Conservation (phyloP, 169 alveolate species). For the Cyclospora cayetanensis region DNA sequence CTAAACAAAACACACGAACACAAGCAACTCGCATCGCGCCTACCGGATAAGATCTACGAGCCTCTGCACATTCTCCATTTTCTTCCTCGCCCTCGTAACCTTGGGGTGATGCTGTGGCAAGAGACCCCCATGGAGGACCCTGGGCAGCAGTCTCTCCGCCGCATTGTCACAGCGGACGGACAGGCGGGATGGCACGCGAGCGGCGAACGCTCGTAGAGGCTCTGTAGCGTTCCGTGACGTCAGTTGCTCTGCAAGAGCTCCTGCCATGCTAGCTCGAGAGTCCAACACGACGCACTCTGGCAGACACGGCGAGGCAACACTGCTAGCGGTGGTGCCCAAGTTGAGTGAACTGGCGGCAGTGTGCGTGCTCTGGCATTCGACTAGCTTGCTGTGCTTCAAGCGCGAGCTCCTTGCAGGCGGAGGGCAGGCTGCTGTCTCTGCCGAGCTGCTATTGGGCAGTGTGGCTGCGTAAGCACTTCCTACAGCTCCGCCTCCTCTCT, state of each 20-base stretch:
- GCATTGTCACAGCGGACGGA: neutral
- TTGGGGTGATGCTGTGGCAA: too few species aligned
- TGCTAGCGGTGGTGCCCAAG: neutral
- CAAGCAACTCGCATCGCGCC: too few species aligned
- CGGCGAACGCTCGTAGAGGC: neutral
- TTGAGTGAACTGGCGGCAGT: too few species aligned
- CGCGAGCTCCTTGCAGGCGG: neutral
- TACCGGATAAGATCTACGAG: too few species aligned
- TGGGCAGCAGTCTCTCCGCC: constrained; percentile 21
- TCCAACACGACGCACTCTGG: neutral
- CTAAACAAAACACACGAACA: too few species aligned
- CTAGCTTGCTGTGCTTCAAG: neutral
- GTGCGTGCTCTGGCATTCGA: neutral
- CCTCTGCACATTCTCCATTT: too few species aligned
- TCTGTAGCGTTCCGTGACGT: neutral
- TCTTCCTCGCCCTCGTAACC: too few species aligned
- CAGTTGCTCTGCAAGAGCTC: neutral
- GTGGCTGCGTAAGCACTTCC: neutral
- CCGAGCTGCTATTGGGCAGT: neutral
- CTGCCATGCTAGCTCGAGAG: neutral
- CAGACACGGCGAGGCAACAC: neutral
- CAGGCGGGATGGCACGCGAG: neutral
- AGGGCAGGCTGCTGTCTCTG: too few species aligned
- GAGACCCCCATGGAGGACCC: neutral
- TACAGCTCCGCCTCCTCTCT: neutral